Percentiles rank a stretch among this genome's conserved stretches.
Evolutionary conservation across 2,329 filamentous ascomycete species (phyloP).

Genomic region (Xylaria polymorpha): DNA sequence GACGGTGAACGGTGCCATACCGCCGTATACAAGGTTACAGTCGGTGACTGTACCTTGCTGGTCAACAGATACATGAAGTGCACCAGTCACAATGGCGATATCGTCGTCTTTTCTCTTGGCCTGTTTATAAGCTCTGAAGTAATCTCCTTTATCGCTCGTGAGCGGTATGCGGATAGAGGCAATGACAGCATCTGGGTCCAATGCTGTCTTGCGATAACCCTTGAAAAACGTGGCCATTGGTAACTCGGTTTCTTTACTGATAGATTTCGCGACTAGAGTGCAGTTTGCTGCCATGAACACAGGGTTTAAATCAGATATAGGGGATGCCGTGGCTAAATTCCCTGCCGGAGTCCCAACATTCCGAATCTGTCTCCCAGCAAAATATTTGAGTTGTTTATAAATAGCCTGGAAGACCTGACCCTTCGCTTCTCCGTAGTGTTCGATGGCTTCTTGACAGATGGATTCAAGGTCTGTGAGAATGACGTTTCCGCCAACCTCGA

Average conservation of each 20-base stretch:
- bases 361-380: constrained; percentile 93
- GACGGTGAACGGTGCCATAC: constrained; percentile 94
- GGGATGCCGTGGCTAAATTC: constrained; percentile 92
- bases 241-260: constrained; percentile 80
- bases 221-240: constrained; percentile 94
- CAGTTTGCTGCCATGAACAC: constrained; percentile 90
- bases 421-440: constrained; percentile 77
- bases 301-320: constrained; percentile 95
- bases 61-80: constrained; percentile 78
- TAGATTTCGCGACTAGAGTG: constrained; percentile 81
- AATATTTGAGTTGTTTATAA: constrained; percentile 92
- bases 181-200: constrained; percentile 85
- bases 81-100: constrained; percentile 95
- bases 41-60: constrained; percentile 76
- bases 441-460: constrained; percentile 81
- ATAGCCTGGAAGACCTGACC: constrained; percentile 91
- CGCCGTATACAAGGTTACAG: constrained; percentile 88
- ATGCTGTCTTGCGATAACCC: constrained; percentile 86
- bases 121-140: constrained; percentile 92
- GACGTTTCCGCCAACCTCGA: constrained; percentile 96
- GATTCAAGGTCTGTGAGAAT: constrained; percentile 90
- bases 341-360: constrained; percentile 98
- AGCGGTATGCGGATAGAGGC: constrained; percentile 87
- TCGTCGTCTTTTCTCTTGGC: constrained; percentile 98
- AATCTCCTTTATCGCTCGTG: constrained; percentile 79